Evolutionary conservation across 2,329 filamentous ascomycete species (phyloP), one percentile per base, ranked within the genome.

Genomic region (Rutstroemia sp.): DNA sequence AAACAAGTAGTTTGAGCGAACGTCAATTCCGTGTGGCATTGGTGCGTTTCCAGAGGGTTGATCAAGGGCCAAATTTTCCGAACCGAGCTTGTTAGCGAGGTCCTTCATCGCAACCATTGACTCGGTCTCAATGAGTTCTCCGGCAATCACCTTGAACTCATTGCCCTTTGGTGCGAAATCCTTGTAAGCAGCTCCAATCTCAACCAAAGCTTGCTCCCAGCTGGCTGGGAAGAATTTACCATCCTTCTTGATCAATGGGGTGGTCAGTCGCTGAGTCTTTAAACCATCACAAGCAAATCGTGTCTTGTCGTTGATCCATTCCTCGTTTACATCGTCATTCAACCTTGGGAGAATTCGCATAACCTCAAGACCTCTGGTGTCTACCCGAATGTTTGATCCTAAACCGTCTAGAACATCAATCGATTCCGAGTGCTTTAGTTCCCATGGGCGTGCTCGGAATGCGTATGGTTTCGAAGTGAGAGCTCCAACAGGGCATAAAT

Each of bases 231-330:
- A 84, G 72, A 99, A 97, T 71, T 92, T 90, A 69, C 92, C 88
- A 58, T 95, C 88, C 57, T 87, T 85, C 65, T 92, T 88, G 67
- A 96, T 85, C 61, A 99, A 77, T 44, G 94, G 94, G 63, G 92
- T 94, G 38, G 94, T 97, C 56, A 99, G 79, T 70, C 94, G 85
- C 75, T 99, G 94, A 48, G 92, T 97, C 82, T 92, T 95, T 63
- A 99, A 80, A 50, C 94, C 94, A 71, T 99, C 94, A 71, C 92
- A 95, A 44, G 94, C 92, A 72, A 97, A 99, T 63, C 94, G 85
- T 42, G 90, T 86, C 81, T 97, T 99, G 78, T 99, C 94, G 74
- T 97, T 94, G 73, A 99, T 97, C 94, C 94, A 99, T 74, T 99
- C 94, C 77, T 99, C 94, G 73, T 99, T 99, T 67, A 99, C 85